Evolutionary conservation across 306 rosid species (phyloP).

Genomic region (Dryas alaskensis): DNA sequence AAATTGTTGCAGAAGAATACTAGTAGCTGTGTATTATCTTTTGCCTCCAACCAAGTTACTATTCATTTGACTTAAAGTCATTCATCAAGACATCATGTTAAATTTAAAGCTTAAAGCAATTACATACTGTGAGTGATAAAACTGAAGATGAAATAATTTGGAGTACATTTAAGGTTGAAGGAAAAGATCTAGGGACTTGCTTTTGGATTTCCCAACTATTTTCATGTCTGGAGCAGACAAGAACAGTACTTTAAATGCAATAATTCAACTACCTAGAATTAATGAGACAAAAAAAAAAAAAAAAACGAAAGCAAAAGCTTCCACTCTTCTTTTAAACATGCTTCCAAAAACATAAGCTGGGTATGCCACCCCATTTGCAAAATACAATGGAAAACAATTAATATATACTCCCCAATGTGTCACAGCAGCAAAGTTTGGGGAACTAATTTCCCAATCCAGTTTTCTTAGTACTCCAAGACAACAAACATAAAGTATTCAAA

Average conservation of each 20-base stretch:
- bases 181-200: neutral
- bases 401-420: neutral
- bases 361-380: neutral
- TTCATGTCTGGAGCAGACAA: neutral
- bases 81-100: neutral
- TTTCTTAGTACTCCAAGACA: neutral
- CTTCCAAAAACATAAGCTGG: conserved; percentile 1
- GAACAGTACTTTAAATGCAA: neutral
- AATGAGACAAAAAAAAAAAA: no score
- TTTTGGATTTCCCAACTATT: neutral
- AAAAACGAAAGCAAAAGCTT: neutral
- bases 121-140: neutral
- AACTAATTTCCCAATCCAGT: neutral
- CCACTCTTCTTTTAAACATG: neutral
- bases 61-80: neutral
- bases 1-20: neutral
- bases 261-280: neutral
- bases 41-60: neutral
- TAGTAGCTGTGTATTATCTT: neutral
- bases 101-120: neutral
- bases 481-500: neutral
- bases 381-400: neutral
- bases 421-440: neutral
- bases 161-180: neutral
- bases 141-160: neutral